Evolutionary conservation across 108 stramenopile species (phyloP).

Genomic region (Stephanodiscus triporus): DNA sequence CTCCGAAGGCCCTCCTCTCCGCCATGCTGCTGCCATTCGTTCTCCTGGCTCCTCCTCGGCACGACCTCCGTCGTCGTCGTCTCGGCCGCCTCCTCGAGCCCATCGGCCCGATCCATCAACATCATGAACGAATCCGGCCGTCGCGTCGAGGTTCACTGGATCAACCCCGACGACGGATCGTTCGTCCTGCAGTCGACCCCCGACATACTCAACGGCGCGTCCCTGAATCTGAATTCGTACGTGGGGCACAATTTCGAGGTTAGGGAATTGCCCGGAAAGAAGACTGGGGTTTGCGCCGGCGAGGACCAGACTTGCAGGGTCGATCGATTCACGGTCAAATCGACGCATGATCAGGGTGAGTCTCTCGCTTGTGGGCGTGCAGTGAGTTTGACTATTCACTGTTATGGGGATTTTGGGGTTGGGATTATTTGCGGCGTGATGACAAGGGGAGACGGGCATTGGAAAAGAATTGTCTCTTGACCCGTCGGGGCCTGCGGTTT

Average conservation of each 20-base stretch:
- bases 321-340: slow-evolving; percentile 62
- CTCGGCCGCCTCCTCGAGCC: neutral
- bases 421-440: no score
- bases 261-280: slow-evolving; percentile 61
- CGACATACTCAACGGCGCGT: slow-evolving; percentile 59
- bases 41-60: neutral
- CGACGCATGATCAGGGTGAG: slow-evolving; percentile 68
- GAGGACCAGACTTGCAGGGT: slow-evolving; percentile 52
- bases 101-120: slow-evolving; percentile 30
- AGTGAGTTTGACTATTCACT: no score
- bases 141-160: slow-evolving; percentile 67
- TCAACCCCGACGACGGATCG: slow-evolving; percentile 57
- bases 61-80: neutral
- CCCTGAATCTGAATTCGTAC: slow-evolving; percentile 59
- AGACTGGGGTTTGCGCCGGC: slow-evolving; percentile 54
- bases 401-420: no score
- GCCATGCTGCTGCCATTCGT: neutral
- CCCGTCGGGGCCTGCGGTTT: no score
- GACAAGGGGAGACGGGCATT: no score
- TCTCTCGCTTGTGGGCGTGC: neutral
- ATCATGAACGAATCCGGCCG: slow-evolving; percentile 56
- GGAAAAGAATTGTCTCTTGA: no score
- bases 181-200: slow-evolving; percentile 59
- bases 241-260: slow-evolving; percentile 79
- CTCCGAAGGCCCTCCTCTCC: neutral